Conservation (phyloP, 2,329 filamentous ascomycete genomes). For the Rutstroemia sp. region DNA sequence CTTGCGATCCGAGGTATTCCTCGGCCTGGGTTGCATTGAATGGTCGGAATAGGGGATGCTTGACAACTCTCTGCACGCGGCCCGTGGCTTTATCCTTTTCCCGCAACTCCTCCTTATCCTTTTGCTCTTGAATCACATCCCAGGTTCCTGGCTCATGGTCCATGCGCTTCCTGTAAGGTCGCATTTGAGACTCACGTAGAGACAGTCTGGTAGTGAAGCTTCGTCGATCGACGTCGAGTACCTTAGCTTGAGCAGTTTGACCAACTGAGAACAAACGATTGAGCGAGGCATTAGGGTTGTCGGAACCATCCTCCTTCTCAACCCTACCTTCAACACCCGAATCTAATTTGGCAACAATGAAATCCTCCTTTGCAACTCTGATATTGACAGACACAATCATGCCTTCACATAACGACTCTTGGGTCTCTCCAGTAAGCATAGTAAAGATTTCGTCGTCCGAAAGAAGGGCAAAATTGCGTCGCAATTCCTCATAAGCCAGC, state of each 20-base stretch:
- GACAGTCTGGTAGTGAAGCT: constrained; percentile 78
- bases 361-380: constrained; percentile 82
- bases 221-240: constrained; percentile 81
- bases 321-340: constrained; percentile 89
- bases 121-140: constrained; percentile 75
- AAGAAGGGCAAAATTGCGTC: constrained; percentile 68
- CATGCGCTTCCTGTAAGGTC: constrained; percentile 60
- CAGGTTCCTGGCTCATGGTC: constrained; percentile 76
- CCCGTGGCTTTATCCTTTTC: constrained; percentile 83
- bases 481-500: constrained; percentile 87
- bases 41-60: constrained; percentile 90
- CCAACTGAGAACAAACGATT: constrained; percentile 68
- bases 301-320: constrained; percentile 73
- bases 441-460: constrained; percentile 79
- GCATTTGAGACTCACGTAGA: constrained; percentile 73
- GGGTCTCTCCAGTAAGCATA: constrained; percentile 92
- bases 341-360: constrained; percentile 88
- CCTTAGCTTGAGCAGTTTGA: constrained; percentile 82
- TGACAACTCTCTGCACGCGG: constrained; percentile 88
- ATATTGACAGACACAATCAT: constrained; percentile 92
- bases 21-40: constrained; percentile 92
- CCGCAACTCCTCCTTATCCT: constrained; percentile 73
- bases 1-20: constrained; percentile 82
- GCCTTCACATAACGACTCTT: constrained; percentile 71
- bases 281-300: constrained; percentile 58